Base-by-base conservation (phyloP, 768 basidiomycete genomes). In the Termitomyces sp. region DNA sequence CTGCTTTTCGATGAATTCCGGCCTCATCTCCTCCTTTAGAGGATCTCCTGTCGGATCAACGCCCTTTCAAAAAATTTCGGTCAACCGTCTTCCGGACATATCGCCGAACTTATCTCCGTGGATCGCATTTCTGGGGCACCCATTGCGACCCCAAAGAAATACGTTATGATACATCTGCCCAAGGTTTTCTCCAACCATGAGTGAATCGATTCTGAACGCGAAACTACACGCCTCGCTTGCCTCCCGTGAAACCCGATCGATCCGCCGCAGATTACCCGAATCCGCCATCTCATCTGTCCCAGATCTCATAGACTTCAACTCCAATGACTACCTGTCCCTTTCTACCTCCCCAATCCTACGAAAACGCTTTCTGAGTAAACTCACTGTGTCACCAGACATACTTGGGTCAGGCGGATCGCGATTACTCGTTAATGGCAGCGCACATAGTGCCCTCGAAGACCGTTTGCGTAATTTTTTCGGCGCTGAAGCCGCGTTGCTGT, bases 291-390 rank as follows among this genome's bases (percentile, higher is more conserved):
- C 79, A 35, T 69, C 74, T 5, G 63, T 70, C 20, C 50, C 70
- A 14, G 60, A 67, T 55, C 61, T 77, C 24, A 72, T 79, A 54
- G 90, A 94, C 67, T 92, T 93, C 70, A 88, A 80, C n/a, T 90
- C 92, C 3, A 97, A 96, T 70, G 93, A 97, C 71, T 97, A 95
- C 71, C 87, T 97, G 54, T 93, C 92, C 0, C 79, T 97, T 26
- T 76, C 93, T 1, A 69, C 74, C 20, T 90, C 86, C 2, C 64
- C 77, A 1, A 60, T 63, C 20, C 77, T 94, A 13, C 86, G 87
- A 30, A 54, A 68, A 0, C 74, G 71, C 9, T 88, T 93, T 65
- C 77, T 95, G 35, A 33, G 64, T 3, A 79, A 81, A 54, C 78
- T 91, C 13, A 62, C 69, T 3, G 51, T 55, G 0, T 74, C 79